Evolutionary conservation across 1,139 yeast species (phyloP), one percentile per base, ranked within the genome.

Genomic region (Hansenula lynferdii): DNA sequence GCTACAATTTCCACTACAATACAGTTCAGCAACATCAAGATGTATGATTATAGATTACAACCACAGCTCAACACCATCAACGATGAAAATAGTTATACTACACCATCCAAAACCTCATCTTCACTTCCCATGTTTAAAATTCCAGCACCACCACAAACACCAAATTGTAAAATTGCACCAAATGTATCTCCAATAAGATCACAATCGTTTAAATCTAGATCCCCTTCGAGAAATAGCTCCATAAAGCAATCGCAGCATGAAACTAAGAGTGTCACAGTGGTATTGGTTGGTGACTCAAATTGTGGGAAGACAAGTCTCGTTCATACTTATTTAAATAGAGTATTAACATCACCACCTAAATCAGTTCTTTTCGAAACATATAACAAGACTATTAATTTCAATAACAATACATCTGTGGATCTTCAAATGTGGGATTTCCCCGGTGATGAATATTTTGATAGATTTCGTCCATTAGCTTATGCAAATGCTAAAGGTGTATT

Each of bases 401-500:
- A 41, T 36, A 35, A 48, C 19, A 22, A 21, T 19, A 42, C 38
- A 5, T 22, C 36, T 0, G 42, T 52, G 7, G 41, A 37, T n/a
- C 45, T 53, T 28, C 48, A 44, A 29, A 64, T 74, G 35, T 74
- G 79, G 78, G 79, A 74, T 48, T 71, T 77, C 7, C 78, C 80
- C 6, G 80, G 80, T 2, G 75, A 71, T 55, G 77, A 73, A 49
- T 74, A 68, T 47, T 73, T 71, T 48, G 79, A 74, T 55, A 69
- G 86, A 31, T 66, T 80, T 49, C 68, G 87, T 45, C 82, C 86
- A 5, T 67, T 80, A 43, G 76, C 81, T 5, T 82, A 82, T 56
- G 74, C 84, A 4, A 81, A 77, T 55, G 80, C 87, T 7, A 82
- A 79, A 51, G 79, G 80, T 49, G 75, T 81, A 41, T 68, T 82